Base-by-base conservation (phyloP, 305 asterid species). In the Fraxinus albicans region DNA sequence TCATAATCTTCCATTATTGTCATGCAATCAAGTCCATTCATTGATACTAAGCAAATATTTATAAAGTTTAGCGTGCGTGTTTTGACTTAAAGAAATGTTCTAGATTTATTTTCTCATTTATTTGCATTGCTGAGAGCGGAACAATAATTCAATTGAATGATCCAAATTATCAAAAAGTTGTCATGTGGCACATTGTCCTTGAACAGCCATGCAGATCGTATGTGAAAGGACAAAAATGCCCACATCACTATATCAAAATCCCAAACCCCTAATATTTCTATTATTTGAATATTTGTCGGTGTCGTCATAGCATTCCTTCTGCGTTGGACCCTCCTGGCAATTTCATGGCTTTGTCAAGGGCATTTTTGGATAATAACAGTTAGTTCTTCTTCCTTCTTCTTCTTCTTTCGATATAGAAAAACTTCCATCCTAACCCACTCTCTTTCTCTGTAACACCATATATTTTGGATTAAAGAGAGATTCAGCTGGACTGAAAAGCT, bases 261-360 rank as follows among this genome's bases (percentile, higher is more conserved):
- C 81, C n/a, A 65, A 40, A 44, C 55, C 15, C 35, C 72, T n/a
- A 65, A 23, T 2, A 25, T 65, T 65, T 65, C 35, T 7, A 23
- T 23, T 6, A 67, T 67, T 67, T 27, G 74, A 73, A 25, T 58
- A 6, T 67, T 79, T 83, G 90, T 85, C 88, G 90, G 90, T 78
- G 74, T 53, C 72, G 34, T 69, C 38, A 4, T 29, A 27, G 65
- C 31, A 21, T 58, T 77, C n/a, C 44, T 58, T 58, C 79, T 60
- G 15, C 40, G 17, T 3, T 38, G 31, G 76, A 35, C 3, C 6
- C 79, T 53, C 33, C 31, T 60, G 17, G 83, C 50, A 76, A 88
- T 81, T 81, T 76, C 7, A 13, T 38, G 2, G 6, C 8, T 53
- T 8, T 31, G 23, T 0, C 8, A 80, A 77, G 89, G 83, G 84